These are phyloP conservation scores for Mycoemilia scoparia DNA, from an alignment of 192 early-diverging fungal genomes.

Conservation along the genomic window DNA sequence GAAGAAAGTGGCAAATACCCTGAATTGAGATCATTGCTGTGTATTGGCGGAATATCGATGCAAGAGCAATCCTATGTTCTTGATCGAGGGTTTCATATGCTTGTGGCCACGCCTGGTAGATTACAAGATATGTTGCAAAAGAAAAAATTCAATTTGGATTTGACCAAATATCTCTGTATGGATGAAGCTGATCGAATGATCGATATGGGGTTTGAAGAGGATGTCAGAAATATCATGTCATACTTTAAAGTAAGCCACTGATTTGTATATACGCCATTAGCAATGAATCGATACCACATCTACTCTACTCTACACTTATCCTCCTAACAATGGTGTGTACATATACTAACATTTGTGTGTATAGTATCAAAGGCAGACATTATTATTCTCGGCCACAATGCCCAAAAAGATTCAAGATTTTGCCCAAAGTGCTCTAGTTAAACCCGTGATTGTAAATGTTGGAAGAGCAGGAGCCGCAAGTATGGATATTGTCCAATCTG, in stretches of 20 bases:
- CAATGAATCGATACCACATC: no score
- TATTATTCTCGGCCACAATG: conserved; percentile 94
- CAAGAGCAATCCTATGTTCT: conserved; percentile 61
- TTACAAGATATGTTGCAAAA: conserved; percentile 82
- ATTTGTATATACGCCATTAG: no score
- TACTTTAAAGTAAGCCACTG: no score
- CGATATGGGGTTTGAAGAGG: conserved; percentile 96
- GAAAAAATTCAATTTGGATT: conserved; percentile 70
- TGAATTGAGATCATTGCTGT: conserved; percentile 56
- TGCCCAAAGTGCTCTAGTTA: conserved; percentile 69
- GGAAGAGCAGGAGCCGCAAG: conserved; percentile 91
- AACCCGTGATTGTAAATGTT: conserved; percentile 90
- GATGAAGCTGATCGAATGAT: conserved; percentile 99
- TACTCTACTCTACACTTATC: no score
- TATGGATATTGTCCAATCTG: conserved; percentile 93
- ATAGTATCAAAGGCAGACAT: conserved; percentile 77
- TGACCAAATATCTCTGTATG: conserved; percentile 81
- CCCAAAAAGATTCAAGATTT: conserved; percentile 98
- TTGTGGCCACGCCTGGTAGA: conserved; percentile 89
- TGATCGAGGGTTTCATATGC: conserved; percentile 69
- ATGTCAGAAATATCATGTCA: conserved; percentile 87
- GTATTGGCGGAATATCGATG: conserved; percentile 92
- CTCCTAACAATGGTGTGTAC: no score
- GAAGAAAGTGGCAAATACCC: conserved; percentile 42
- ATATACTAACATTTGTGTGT: background rate